A percentile compares a stretch with the other conserved stretches of the same genome.
Evolutionary conservation across 2,329 filamentous ascomycete species (phyloP).

Genomic region (Sarocladium kiliense): DNA sequence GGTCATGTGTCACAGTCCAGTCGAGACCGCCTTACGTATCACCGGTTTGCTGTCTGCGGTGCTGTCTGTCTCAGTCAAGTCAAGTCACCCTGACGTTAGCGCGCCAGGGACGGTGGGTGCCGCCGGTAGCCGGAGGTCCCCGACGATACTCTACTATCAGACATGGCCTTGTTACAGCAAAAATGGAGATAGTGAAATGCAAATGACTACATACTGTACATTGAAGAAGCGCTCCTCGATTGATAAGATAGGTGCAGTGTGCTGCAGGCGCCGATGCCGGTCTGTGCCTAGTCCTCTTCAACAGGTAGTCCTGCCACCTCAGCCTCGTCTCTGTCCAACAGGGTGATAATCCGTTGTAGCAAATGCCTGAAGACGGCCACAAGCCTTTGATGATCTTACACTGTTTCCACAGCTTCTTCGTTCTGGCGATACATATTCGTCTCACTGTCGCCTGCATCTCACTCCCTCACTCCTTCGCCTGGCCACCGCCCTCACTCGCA

Average conservation of each 20-base stretch:
- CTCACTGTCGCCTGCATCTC: no score
- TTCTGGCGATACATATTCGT: no score
- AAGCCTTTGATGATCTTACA: no score
- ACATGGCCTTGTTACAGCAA: no score
- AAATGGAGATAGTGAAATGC: no score
- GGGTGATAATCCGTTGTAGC: no score
- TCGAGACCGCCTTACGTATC: neutral
- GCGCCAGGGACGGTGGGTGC: neutral
- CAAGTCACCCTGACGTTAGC: neutral
- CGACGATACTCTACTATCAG: neutral
- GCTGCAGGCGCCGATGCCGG: neutral
- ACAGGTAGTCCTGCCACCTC: no score
- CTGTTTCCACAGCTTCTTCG: no score
- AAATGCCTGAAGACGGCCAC: no score
- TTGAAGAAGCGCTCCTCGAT: no score
- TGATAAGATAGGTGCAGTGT: neutral
- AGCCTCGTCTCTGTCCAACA: no score
- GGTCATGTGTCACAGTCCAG: neutral
- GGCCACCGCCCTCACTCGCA: neutral
- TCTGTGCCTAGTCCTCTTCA: neutral
- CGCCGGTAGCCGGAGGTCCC: neutral
- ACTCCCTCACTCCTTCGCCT: neutral
- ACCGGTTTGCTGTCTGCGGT: neutral
- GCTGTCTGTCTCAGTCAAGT: neutral
- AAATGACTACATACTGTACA: no score